Evolutionary conservation across 345 rosid species (phyloP).

Genomic region (Raphanus raphanistrum): DNA sequence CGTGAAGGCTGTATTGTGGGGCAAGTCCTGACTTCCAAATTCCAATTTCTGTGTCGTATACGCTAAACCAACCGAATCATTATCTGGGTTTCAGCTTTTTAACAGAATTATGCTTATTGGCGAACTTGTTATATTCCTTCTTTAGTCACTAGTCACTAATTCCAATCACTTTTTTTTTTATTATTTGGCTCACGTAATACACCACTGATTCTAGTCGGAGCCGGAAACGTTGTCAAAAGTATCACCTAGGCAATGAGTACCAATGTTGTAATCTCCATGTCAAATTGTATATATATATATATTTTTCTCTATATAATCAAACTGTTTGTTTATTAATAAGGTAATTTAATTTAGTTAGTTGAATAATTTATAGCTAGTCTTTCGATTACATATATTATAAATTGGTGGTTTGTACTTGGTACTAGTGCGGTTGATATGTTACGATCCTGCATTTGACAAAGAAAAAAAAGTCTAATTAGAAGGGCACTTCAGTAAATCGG

Average conservation of each 20-base stretch:
- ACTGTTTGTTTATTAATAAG: no score
- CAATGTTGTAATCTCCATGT: no score
- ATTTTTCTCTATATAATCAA: no score
- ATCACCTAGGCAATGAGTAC: no score
- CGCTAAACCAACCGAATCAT: constrained; percentile 24
- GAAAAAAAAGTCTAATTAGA: background rate
- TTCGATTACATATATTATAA: background rate
- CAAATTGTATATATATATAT: no score
- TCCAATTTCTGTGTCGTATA: constrained; percentile 26
- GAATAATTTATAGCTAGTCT: background rate
- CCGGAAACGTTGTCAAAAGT: background rate
- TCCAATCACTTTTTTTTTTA: background rate
- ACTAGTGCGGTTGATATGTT: background rate
- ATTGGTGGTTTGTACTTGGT: background rate
- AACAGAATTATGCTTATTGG: background rate
- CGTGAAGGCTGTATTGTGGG: constrained; percentile 25
- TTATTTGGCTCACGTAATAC: background rate
- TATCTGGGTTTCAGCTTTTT: background rate
- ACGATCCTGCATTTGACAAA: background rate
- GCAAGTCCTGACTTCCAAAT: constrained; percentile 31
- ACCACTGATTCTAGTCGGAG: background rate
- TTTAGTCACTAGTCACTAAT: background rate
- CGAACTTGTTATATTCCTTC: background rate
- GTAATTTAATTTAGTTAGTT: background rate
- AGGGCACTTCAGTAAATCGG: constrained; percentile 22